Evolutionary conservation across 2,329 filamentous ascomycete genomes (phyloP).

Genomic region (Colletotrichum orchidophilum): DNA sequence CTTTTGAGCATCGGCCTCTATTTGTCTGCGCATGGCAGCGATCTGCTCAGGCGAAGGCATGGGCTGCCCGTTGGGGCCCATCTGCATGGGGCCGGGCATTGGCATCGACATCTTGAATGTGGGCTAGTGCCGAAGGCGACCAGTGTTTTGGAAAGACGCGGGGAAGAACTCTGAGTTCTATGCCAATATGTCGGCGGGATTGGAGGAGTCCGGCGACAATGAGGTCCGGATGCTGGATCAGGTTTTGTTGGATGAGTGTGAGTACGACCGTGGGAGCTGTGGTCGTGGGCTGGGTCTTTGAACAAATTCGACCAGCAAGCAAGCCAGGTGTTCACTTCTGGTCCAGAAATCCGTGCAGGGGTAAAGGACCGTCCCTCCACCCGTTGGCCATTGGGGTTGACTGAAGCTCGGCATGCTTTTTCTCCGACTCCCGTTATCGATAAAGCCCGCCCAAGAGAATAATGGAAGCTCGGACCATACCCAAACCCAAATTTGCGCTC

Average conservation of each 20-base stretch:
- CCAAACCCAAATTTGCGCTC: neutral
- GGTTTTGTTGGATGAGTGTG: conserved; percentile 4
- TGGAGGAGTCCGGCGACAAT: conserved; percentile 14
- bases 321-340: conserved; percentile 37
- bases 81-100: conserved; percentile 45
- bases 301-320: conserved; percentile 30
- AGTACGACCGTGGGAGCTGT: conserved; percentile 3
- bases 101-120: conserved; percentile 37
- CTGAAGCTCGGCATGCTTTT: conserved; percentile 18
- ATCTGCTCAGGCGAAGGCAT: conserved; percentile 80
- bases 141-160: conserved; percentile 2
- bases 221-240: neutral
- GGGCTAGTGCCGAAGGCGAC: conserved; percentile 11
- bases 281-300: conserved; percentile 23
- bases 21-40: conserved; percentile 81
- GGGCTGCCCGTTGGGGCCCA: conserved; percentile 39
- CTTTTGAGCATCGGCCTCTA: conserved; percentile 84
- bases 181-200: neutral
- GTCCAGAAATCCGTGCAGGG: conserved; percentile 29
- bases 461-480: conserved; percentile 13
- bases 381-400: neutral
- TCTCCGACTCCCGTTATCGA: conserved; percentile 34
- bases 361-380: conserved; percentile 3
- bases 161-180: conserved; percentile 1
- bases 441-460: neutral